A percentile compares a stretch with the other conserved stretches of the same genome.
Evolutionary conservation across 2,329 filamentous ascomycete species (phyloP).

Genomic region (Thelonectria discophora): DNA sequence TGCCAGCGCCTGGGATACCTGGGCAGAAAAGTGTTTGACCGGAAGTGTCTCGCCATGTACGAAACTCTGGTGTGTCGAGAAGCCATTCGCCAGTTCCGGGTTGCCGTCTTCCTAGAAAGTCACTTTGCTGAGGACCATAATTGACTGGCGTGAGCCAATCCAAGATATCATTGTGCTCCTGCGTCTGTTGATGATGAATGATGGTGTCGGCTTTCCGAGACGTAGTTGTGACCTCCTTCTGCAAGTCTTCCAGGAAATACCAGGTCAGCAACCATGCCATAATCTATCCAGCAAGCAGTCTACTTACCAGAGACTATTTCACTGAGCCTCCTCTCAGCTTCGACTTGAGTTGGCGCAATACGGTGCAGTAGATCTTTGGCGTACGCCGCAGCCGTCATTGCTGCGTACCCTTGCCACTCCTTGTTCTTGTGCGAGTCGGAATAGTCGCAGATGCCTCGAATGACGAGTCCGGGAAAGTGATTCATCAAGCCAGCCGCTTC

Average conservation of each 20-base stretch:
- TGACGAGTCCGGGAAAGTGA: background rate
- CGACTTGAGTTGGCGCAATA: background rate
- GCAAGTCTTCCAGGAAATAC: too few relatives aligned
- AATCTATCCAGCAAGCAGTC: too few relatives aligned
- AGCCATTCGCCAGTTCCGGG: background rate
- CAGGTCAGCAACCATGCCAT: too few relatives aligned
- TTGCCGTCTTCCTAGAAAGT: background rate
- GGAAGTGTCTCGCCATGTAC: background rate
- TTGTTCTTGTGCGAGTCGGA: background rate
- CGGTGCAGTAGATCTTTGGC: background rate
- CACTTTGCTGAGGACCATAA: background rate
- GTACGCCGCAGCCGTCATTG: constrained; percentile 1
- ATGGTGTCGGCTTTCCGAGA: background rate
- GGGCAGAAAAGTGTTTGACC: background rate
- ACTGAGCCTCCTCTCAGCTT: background rate
- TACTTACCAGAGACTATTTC: background rate
- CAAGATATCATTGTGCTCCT: background rate
- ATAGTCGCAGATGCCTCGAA: constrained; percentile 1
- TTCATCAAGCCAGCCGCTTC: background rate
- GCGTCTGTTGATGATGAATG: background rate
- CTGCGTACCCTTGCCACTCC: constrained; percentile 6
- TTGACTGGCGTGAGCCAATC: background rate
- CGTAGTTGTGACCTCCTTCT: too few relatives aligned
- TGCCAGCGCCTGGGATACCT: constrained; percentile 2
- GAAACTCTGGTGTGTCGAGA: background rate